Percentiles rank a stretch among this genome's conserved stretches.
phyloP scores from a whole-genome alignment of 257 asterid species.

The Fraxinus quadrangulata region DNA sequence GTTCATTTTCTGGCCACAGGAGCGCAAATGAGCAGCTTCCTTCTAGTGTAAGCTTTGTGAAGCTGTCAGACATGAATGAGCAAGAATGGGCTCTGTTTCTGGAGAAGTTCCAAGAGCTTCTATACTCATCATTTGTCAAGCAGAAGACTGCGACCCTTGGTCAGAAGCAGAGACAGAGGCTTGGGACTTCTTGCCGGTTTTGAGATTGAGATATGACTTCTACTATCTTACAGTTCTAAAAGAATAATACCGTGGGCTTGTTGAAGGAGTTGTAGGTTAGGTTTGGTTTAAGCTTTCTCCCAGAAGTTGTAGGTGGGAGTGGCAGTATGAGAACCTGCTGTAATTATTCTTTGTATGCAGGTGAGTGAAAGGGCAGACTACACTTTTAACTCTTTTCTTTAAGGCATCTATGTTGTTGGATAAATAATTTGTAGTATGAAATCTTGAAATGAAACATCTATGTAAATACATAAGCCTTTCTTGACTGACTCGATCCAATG shows the following conservation, averaged over 20 bases:
- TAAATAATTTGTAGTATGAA: constrained; percentile 61
- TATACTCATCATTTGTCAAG: constrained; percentile 68
- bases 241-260: constrained; percentile 43
- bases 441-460: constrained; percentile 25
- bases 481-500: constrained; percentile 2
- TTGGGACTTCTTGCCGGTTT: constrained; percentile 99
- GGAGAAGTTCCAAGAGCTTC: constrained; percentile 80
- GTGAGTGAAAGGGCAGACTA: constrained; percentile 22
- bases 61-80: constrained; percentile 80
- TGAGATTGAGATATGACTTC: constrained; percentile 51
- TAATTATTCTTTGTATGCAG: constrained; percentile 60
- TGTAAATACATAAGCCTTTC: constrained; percentile 35
- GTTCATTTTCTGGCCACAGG: constrained; percentile 72
- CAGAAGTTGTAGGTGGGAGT: constrained; percentile 29
- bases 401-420: constrained; percentile 48
- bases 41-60: constrained; percentile 71
- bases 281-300: constrained; percentile 36
- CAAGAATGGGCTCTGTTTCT: constrained; percentile 79
- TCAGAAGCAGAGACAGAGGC: constrained; percentile 88
- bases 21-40: constrained; percentile 96
- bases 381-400: constrained; percentile 22
- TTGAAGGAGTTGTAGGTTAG: constrained; percentile 43
- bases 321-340: constrained; percentile 40
- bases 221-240: constrained; percentile 30
- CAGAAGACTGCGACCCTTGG: constrained; percentile 56